Evolutionary conservation across 2,329 filamentous ascomycete genomes (phyloP), one percentile per base, ranked within the genome.

Genomic region (Meredithiella fracta): DNA sequence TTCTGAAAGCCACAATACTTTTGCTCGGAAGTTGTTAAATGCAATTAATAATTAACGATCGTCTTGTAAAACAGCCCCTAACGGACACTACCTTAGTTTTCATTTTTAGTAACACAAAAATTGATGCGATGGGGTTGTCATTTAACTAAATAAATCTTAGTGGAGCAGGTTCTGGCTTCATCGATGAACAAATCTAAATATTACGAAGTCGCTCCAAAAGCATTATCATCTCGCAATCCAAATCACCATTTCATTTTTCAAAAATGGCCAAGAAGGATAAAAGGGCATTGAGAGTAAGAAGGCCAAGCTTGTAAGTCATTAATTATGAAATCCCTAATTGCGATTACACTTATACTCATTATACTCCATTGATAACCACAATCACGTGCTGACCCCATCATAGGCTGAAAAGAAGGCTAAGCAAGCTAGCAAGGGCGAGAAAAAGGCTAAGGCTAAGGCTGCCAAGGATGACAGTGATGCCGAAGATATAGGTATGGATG

Each of bases 401-500:
- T 55, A 73, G 65, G 77, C 78, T 25, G 79, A 82, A 63, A 83
- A 83, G 68, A 81, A 81, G 62, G 72, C 75, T 61, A 94, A 94
- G 71, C 86, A 92, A 67, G 84, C 85, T 65, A 92, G 86, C 68
- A 95, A 95, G 67, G 83, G 84, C 26, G 88, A 92, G 64, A 94
- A 94, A 68, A 94, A 89, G 68, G 74, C 78, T 63, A 89, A 90
- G 63, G 72, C 67, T 53, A 86, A 85, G 67, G 73, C 74, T 14
- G 79, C 86, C 62, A 82, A 87, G 67, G 84, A 85, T 26, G 90
- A 90, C 67, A 91, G 86, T 65, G 91, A 96, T 66, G 86, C 78
- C 51, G 91, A 97, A 67, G 90, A 96, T 63, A 82, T 92, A 14
- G 92, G 97, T 68, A 78, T 98, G 38, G 92, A 98, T 65, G 83